These are phyloP conservation scores for Populus alba DNA, from an alignment of 345 rosid species.

Conservation along the genomic window DNA sequence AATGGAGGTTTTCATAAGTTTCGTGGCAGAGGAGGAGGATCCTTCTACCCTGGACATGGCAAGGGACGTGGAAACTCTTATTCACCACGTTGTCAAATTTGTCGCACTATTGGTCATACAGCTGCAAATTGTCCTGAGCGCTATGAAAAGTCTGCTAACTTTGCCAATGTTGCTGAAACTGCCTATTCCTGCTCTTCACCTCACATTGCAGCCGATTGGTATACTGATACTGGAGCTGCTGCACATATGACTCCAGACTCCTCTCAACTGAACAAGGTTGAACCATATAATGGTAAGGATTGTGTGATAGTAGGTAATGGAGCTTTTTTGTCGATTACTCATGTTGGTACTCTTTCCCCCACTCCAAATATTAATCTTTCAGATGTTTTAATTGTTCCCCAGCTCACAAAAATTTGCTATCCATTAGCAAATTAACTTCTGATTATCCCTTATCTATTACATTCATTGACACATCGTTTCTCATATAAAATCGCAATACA, in stretches of 20 bases:
- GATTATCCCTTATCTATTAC: not conserved
- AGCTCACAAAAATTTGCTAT: constrained; percentile 13
- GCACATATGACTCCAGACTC: not conserved
- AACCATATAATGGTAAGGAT: constrained; percentile 10
- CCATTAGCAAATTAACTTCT: constrained; percentile 8
- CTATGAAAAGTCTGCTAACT: no score
- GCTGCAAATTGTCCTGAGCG: no score
- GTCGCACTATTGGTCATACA: no score
- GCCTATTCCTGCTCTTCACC: not conserved
- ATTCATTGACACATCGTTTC: no score
- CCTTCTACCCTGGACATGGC: no score
- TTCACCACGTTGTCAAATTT: no score
- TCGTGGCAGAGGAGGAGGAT: no score
- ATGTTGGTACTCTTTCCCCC: not conserved
- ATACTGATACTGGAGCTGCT: not conserved
- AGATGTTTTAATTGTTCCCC: constrained; percentile 9
- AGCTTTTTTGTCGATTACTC: constrained; percentile 1
- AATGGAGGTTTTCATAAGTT: no score
- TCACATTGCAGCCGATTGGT: not conserved
- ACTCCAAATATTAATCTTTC: not conserved
- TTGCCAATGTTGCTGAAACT: not conserved
- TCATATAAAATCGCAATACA: no score
- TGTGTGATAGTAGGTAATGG: constrained; percentile 15
- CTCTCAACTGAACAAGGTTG: not conserved
- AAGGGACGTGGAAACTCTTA: no score